Evolutionary conservation across 345 rosid species (phyloP).

Genomic region (Sisymbrium irio): DNA sequence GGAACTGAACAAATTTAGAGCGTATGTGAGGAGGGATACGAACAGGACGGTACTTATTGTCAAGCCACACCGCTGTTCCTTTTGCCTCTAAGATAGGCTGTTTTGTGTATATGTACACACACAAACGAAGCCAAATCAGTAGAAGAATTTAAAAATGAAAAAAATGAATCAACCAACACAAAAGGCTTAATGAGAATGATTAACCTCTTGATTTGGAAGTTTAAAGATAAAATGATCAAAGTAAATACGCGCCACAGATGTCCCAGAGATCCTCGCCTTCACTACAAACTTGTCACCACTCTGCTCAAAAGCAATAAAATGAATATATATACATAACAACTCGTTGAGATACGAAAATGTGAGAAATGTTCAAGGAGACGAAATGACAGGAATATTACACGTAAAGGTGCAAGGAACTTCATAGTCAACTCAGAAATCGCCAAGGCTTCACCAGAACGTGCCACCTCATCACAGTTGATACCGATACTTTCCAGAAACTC

Average conservation of each 20-base stretch:
- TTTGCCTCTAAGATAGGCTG: conserved; percentile 87
- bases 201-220: conserved; percentile 76
- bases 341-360: background rate
- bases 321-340: background rate
- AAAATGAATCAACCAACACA: background rate
- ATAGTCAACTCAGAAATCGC: conserved; percentile 71
- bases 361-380: background rate
- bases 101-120: background rate
- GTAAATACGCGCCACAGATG: conserved; percentile 74
- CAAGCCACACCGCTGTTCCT: conserved; percentile 80
- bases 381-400: conserved; percentile 39
- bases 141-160: background rate
- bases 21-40: conserved; percentile 66
- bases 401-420: conserved; percentile 73
- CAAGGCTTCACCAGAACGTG: conserved; percentile 65
- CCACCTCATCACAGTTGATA: conserved; percentile 62
- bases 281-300: conserved; percentile 72
- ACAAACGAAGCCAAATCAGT: background rate
- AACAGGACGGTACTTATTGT: conserved; percentile 68
- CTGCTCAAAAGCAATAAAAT: conserved; percentile 36
- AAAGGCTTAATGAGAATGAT: background rate
- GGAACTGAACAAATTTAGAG: conserved; percentile 56
- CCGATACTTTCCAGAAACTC: conserved; percentile 75
- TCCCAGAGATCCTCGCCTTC: conserved; percentile 58
- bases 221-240: conserved; percentile 67